phyloP scores from a whole-genome alignment of 768 basidiomycete species.

The Panellus pusillus region DNA sequence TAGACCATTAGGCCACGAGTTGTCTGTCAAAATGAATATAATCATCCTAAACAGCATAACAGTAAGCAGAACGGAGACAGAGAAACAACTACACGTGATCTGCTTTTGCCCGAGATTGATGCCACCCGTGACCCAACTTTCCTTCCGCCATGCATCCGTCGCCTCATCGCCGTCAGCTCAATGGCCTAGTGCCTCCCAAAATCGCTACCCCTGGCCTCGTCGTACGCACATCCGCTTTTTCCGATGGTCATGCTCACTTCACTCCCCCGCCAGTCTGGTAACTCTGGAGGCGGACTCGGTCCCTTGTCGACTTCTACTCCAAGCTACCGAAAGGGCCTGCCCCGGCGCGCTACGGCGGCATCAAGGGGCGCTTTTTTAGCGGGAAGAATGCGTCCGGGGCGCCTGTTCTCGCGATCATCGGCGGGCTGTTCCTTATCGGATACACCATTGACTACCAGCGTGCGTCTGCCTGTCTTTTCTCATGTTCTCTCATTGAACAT shows the following conservation, averaged over 20 bases:
- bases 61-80: too few species aligned
- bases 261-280: conserved; percentile 60
- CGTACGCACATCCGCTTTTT: conserved; percentile 44
- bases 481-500: conserved; percentile 2
- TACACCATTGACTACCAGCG: conserved; percentile 91
- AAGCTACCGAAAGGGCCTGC: conserved; percentile 91
- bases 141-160: conserved; percentile 70
- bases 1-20: conserved; percentile 13
- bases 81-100: too few species aligned
- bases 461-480: conserved; percentile 43
- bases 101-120: too few species aligned
- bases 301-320: conserved; percentile 95
- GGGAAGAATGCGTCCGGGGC: conserved; percentile 82
- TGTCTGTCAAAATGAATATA: too few species aligned
- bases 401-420: conserved; percentile 64
- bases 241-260: not conserved
- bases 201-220: conserved; percentile 89
- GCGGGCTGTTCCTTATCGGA: conserved; percentile 70
- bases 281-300: conserved; percentile 75
- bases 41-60: too few species aligned
- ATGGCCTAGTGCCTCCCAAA: conserved; percentile 89
- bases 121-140: too few species aligned
- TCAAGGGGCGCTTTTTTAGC: conserved; percentile 81
- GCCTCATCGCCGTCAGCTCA: conserved; percentile 81
- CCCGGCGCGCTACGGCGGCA: conserved; percentile 58